Evolutionary conservation across 2,329 filamentous ascomycete genomes (phyloP).

Genomic region (Ophiosphaerella herpotricha): DNA sequence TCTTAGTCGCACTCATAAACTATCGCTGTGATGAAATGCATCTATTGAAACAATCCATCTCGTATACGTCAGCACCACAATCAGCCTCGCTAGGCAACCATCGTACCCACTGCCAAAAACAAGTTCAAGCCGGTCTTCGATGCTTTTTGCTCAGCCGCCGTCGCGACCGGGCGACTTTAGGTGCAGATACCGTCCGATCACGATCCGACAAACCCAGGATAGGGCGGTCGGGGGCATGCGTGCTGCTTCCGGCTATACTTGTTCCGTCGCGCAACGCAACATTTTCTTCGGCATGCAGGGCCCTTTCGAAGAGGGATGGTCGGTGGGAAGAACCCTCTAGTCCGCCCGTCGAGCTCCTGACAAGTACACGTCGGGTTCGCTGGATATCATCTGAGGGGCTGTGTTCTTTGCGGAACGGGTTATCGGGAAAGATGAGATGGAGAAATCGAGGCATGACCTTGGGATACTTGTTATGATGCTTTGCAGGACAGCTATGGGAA

Average conservation of each 20-base stretch:
- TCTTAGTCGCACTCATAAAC: too few relatives aligned
- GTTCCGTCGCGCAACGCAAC: conserved; percentile 15
- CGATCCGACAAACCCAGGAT: conserved; percentile 20
- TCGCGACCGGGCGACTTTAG: conserved; percentile 11
- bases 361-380: conserved; percentile 27
- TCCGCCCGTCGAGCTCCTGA: conserved; percentile 11
- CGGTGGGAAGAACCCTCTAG: conserved; percentile 16
- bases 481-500: not conserved
- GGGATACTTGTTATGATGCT: not conserved
- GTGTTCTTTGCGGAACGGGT: conserved; percentile 22
- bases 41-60: too few relatives aligned
- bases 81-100: not conserved
- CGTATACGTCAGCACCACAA: too few relatives aligned
- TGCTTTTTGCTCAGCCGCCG: conserved; percentile 27
- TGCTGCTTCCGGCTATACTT: conserved; percentile 26
- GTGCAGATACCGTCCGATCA: conserved; percentile 5
- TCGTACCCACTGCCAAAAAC: conserved; percentile 2
- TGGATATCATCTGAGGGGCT: conserved; percentile 19
- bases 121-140: conserved; percentile 18
- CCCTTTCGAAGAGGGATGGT: conserved; percentile 12
- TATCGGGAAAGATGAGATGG: conserved; percentile 26
- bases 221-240: conserved; percentile 7
- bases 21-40: too few relatives aligned
- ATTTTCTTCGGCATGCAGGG: conserved; percentile 11
- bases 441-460: conserved; percentile 24